Conservation (phyloP, 768 basidiomycete species). For the Leccinellum rugosiceps region DNA sequence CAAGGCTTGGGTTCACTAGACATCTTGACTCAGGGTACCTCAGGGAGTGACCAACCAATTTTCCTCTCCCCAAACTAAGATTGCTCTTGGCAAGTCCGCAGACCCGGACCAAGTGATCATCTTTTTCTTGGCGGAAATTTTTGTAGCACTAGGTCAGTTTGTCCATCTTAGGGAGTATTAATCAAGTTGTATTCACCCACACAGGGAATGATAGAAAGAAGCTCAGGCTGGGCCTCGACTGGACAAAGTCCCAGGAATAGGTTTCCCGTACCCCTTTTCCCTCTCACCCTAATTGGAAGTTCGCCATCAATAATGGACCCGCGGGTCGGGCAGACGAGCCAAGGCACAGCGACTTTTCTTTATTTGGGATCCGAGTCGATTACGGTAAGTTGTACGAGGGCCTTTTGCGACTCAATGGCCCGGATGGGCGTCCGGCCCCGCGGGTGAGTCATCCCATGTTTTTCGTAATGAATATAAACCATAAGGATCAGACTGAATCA, state of each 20-base stretch:
- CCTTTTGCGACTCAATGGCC: neutral
- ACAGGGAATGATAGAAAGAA: neutral
- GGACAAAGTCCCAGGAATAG: neutral
- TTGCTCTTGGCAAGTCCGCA: too few relatives aligned
- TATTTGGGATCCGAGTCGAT: neutral
- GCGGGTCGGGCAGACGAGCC: neutral
- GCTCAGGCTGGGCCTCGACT: neutral
- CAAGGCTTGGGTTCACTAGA: too few relatives aligned
- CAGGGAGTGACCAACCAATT: too few relatives aligned
- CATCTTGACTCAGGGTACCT: too few relatives aligned
- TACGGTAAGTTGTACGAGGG: neutral
- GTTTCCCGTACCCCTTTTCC: neutral
- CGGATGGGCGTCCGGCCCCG: neutral
- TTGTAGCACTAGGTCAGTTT: neutral
- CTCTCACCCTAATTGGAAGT: neutral
- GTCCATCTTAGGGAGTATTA: neutral
- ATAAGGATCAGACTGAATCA: neutral
- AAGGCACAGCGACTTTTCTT: neutral
- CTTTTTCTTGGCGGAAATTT: too few relatives aligned
- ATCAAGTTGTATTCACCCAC: neutral
- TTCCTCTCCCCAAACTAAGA: too few relatives aligned
- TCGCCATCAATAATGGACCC: neutral
- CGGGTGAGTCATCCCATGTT: neutral
- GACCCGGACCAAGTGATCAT: too few relatives aligned
- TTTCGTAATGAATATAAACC: neutral